A percentile compares a stretch with the other conserved stretches of the same genome.
Conservation (phyloP, 2,329 filamentous ascomycete species). For the Eurotiales sp. region DNA sequence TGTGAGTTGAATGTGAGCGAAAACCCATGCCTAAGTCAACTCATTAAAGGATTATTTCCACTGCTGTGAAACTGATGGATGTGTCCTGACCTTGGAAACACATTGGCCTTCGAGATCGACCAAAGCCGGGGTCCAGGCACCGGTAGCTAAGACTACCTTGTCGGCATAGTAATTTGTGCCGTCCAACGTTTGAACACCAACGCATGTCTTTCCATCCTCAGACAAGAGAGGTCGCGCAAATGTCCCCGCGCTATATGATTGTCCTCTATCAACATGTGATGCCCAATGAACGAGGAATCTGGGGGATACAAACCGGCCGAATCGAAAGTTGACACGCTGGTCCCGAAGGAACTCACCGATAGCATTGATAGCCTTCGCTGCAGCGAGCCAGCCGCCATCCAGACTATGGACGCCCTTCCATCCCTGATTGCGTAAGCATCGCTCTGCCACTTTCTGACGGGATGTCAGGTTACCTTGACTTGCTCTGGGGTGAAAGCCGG, state of each 20-base stretch:
- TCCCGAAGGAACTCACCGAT: conserved; percentile 44
- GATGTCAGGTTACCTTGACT: conserved; percentile 29
- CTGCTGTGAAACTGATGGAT: background rate
- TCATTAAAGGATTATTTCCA: background rate
- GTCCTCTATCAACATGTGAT: conserved; percentile 35
- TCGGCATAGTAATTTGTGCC: conserved; percentile 50
- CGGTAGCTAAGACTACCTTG: conserved; percentile 54
- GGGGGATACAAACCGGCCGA: conserved; percentile 49
- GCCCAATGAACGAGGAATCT: conserved; percentile 45
- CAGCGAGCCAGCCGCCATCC: conserved; percentile 21
- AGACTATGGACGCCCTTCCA: conserved; percentile 46
- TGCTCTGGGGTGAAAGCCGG: conserved; percentile 39
- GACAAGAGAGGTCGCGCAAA: conserved; percentile 1
- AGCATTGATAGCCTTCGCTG: background rate
- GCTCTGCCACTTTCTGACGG: background rate
- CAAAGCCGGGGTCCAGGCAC: conserved; percentile 53
- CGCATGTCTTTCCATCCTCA: conserved; percentile 1
- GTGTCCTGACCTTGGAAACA: conserved; percentile 55
- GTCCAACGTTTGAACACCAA: conserved; percentile 47
- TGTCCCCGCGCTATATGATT: conserved; percentile 34
- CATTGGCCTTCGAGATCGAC: conserved; percentile 47
- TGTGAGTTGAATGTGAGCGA: conserved; percentile 54
- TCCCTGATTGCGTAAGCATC: conserved; percentile 25
- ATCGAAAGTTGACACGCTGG: conserved; percentile 46
- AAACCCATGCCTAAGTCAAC: conserved; percentile 42